Percentiles rank a stretch among this genome's conserved stretches.
Evolutionary conservation across 257 asterid species (phyloP).

Genomic region (Capsicum pubescens): DNA sequence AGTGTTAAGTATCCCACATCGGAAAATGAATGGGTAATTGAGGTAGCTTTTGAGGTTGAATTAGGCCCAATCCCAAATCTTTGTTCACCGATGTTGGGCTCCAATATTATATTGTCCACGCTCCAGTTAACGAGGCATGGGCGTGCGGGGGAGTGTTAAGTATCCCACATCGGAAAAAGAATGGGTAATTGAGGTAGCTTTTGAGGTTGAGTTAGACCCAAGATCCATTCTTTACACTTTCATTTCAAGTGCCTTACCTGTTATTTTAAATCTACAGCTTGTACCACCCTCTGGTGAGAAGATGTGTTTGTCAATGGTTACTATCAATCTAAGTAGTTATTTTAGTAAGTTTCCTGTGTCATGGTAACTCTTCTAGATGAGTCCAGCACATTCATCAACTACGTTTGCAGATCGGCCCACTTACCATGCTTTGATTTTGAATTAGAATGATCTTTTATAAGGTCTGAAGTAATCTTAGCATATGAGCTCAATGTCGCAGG

Average conservation of each 20-base stretch:
- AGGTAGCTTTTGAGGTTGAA: too few species aligned
- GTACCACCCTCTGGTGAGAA: conserved; percentile 7
- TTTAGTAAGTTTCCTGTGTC: neutral
- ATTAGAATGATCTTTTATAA: conserved; percentile 4
- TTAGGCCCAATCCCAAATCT: too few species aligned
- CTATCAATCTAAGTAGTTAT: neutral
- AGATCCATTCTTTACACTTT: too few species aligned
- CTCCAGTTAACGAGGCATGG: too few species aligned
- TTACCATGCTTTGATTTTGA: conserved; percentile 24
- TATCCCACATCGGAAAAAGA: too few species aligned
- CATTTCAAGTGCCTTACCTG: neutral
- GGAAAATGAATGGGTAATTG: too few species aligned
- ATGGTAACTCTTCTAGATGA: neutral
- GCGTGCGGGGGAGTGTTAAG: too few species aligned
- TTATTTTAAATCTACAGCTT: neutral
- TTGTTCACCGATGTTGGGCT: too few species aligned
- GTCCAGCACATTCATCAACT: neutral
- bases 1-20: too few species aligned
- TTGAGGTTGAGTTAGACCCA: too few species aligned
- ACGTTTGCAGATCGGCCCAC: neutral
- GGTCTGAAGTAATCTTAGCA: conserved; percentile 21
- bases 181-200: too few species aligned
- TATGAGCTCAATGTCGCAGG: conserved; percentile 50
- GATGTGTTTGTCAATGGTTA: neutral
- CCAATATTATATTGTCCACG: too few species aligned